phyloP scores from a whole-genome alignment of 306 rosid species.

The Pyrus bretschneideri region DNA sequence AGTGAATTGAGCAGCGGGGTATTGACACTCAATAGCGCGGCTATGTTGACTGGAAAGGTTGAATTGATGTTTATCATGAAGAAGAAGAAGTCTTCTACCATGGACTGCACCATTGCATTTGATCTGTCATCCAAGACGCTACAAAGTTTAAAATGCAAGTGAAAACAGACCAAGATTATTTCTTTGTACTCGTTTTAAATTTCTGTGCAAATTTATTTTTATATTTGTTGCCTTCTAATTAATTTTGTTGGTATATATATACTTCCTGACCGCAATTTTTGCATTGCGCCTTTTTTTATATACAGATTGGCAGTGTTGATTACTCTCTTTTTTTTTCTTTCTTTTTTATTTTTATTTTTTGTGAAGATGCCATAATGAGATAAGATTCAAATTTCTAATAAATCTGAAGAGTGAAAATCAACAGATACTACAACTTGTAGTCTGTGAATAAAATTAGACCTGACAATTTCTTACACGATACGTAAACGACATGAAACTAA shows the following conservation, averaged over 20 bases:
- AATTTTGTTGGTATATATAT: background rate
- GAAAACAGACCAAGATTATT: background rate
- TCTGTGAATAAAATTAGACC: background rate
- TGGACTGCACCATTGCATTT: slow-evolving; percentile 5
- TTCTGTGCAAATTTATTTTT: background rate
- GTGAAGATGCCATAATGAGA: background rate
- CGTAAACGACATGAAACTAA: too few species aligned
- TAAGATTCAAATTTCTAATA: background rate
- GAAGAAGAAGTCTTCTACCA: slow-evolving; percentile 10
- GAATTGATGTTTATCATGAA: slow-evolving; percentile 6
- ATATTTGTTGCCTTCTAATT: background rate
- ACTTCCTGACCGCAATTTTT: background rate
- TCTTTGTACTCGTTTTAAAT: background rate
- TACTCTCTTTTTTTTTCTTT: too few species aligned
- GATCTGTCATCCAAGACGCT: background rate
- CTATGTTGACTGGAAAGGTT: slow-evolving; percentile 2
- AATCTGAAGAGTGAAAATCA: background rate
- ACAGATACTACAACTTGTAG: background rate
- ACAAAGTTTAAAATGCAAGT: background rate
- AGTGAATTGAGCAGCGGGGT: background rate
- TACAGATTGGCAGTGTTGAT: background rate
- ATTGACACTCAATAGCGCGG: background rate
- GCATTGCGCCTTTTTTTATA: slow-evolving; percentile 1
- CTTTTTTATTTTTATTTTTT: background rate
- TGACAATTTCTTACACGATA: too few species aligned